A percentile compares a stretch with the other conserved stretches of the same genome.
Conservation (phyloP, 345 rosid genomes). For the Ricinus communis region DNA sequence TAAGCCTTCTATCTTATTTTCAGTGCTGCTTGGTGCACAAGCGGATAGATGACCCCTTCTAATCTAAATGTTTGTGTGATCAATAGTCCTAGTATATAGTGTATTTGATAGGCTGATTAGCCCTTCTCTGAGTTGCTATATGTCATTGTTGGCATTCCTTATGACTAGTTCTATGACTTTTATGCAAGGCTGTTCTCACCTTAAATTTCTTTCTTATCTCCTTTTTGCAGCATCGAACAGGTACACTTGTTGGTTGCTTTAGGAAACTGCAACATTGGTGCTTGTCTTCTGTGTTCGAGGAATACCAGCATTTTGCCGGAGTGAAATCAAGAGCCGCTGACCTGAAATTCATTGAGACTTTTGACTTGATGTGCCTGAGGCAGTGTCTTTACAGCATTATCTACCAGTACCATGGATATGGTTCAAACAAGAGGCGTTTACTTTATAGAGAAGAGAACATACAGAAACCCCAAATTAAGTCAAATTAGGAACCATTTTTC, state of each 20-base stretch:
- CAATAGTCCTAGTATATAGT: too few species aligned
- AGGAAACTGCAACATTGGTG: constrained; percentile 85
- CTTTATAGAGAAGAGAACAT: constrained; percentile 56
- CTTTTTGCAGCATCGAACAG: constrained; percentile 75
- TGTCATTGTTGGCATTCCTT: too few species aligned
- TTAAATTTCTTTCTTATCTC: constrained; percentile 1
- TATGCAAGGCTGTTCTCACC: neutral
- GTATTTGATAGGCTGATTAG: too few species aligned
- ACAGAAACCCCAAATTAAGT: constrained; percentile 43
- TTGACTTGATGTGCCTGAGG: constrained; percentile 42
- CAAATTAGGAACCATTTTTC: constrained; percentile 19
- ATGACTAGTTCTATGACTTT: too few species aligned
- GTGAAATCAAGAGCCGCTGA: constrained; percentile 56
- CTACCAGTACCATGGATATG: constrained; percentile 71
- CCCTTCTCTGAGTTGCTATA: too few species aligned
- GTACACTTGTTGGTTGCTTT: constrained; percentile 83
- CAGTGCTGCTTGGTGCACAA: too few species aligned
- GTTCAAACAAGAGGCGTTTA: constrained; percentile 62
- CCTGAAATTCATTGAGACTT: constrained; percentile 59
- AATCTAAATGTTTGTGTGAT: too few species aligned
- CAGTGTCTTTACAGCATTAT: constrained; percentile 67
- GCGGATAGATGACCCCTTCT: too few species aligned
- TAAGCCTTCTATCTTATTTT: too few species aligned
- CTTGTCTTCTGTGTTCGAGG: constrained; percentile 66
- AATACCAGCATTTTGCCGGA: constrained; percentile 67